Evolutionary conservation across 2,329 filamentous ascomycete species (phyloP), one percentile per base, ranked within the genome.

Genomic region (Apiospora arundinis): DNA sequence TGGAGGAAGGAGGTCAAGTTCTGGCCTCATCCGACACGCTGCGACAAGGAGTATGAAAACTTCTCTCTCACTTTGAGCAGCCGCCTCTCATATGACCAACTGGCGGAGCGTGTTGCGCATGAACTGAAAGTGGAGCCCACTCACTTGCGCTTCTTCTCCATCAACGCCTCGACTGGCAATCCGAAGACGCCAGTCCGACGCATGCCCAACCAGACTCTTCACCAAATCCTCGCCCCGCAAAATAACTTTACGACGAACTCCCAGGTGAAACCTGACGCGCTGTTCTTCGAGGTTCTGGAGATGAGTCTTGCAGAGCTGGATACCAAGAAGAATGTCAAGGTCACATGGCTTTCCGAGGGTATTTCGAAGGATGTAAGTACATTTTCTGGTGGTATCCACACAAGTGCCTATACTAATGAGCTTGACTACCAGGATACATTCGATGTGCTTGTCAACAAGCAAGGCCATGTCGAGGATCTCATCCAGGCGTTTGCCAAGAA

Each of bases 231-330:
- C 21, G 91, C 90, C 73, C 92, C 93, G 14, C 90, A 92, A 69
- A 93, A 93, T 69, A 91, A 90, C 74, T 88, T 88, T 14, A 92
- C 94, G 75, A 88, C 92, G 68, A 93, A 91, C 75, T 88, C 89
- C 71, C 91, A 88, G 44, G 93, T 95, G 78, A 89, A 91, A 70
- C 83, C 88, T 25, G 95, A 98, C 81, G 90, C 92, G 0, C 86
- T 99, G 69, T 98, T 92, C 81, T 99, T 95, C 79, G 96, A 99
- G 81, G 90, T 98, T 40, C 85, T 99, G 52, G 96, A 99, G 74
- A 97, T 98, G 86, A 97, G 94, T 77, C 84, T 99, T 66, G 93
- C 93, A 32, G 97, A 99, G 81, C 87, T 97, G 60, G 96, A 99
- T 79, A 96, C 93, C 71, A 96, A 97, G 85, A 98, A 97, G 85